Evolutionary conservation across 371 early-diverging fungal species (phyloP).

Genomic region (Smittium culicis): DNA sequence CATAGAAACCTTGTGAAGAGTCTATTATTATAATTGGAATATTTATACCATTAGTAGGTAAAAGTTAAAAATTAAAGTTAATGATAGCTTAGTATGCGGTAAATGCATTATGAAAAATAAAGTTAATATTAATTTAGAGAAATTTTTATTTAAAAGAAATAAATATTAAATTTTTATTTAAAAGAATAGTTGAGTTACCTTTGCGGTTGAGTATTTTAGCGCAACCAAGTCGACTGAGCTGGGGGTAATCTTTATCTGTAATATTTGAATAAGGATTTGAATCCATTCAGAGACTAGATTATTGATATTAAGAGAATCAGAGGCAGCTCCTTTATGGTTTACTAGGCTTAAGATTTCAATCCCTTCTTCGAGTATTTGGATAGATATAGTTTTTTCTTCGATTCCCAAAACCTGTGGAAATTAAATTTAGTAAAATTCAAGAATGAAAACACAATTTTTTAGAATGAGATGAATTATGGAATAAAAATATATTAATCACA

Average conservation of each 20-base stretch:
- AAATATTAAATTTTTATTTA: no score
- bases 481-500: no score
- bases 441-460: no score
- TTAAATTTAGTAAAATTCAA: neutral
- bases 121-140: no score
- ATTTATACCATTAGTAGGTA: no score
- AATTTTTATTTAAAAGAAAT: no score
- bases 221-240: neutral
- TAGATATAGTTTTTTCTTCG: conserved; percentile 60
- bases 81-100: no score
- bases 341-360: conserved; percentile 43
- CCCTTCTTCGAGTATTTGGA: conserved; percentile 65
- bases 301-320: neutral
- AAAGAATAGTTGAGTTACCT: neutral
- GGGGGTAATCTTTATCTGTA: neutral
- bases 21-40: no score
- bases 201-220: neutral
- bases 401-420: conserved; percentile 35
- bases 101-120: no score
- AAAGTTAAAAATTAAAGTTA: no score
- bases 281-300: neutral
- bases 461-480: no score
- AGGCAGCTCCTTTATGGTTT: neutral
- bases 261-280: neutral
- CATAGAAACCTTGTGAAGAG: neutral